phyloP scores from a whole-genome alignment of 2,329 filamentous ascomycete species.

The Colletotrichum tofieldiae region DNA sequence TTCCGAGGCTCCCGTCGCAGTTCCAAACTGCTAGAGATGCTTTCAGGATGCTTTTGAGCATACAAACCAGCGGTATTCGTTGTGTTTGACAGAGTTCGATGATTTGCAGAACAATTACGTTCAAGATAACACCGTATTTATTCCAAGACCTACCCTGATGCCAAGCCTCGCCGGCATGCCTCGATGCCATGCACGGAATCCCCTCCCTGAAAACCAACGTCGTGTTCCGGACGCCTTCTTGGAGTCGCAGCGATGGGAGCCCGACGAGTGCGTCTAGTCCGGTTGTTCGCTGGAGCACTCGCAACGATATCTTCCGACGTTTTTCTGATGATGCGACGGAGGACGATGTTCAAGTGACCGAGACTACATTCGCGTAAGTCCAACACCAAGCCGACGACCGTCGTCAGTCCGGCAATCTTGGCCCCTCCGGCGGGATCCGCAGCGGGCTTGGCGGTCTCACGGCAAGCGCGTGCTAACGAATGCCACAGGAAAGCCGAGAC shows the following conservation, averaged over 20 bases:
- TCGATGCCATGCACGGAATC: conserved; percentile 30
- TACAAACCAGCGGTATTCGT: not conserved
- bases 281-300: conserved; percentile 24
- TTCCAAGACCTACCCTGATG: not conserved
- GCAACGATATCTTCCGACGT: conserved; percentile 45
- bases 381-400: not conserved
- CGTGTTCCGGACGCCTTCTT: conserved; percentile 37
- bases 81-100: not conserved
- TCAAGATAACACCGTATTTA: not conserved
- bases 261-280: conserved; percentile 29
- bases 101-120: not conserved
- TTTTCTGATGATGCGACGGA: conserved; percentile 46
- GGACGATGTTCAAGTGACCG: conserved; percentile 19
- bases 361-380: conserved; percentile 24
- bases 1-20: not conserved
- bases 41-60: not conserved
- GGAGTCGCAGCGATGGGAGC: conserved; percentile 31
- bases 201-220: conserved; percentile 29
- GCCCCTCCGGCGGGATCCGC: not conserved
- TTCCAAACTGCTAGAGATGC: too few relatives aligned
- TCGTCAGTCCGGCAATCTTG: not conserved
- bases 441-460: not conserved
- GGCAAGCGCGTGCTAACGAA: conserved; percentile 5
- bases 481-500: conserved; percentile 42
- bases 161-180: conserved; percentile 38